Base-by-base conservation (phyloP, 129 eudicot species). In the Artemisia annua region DNA sequence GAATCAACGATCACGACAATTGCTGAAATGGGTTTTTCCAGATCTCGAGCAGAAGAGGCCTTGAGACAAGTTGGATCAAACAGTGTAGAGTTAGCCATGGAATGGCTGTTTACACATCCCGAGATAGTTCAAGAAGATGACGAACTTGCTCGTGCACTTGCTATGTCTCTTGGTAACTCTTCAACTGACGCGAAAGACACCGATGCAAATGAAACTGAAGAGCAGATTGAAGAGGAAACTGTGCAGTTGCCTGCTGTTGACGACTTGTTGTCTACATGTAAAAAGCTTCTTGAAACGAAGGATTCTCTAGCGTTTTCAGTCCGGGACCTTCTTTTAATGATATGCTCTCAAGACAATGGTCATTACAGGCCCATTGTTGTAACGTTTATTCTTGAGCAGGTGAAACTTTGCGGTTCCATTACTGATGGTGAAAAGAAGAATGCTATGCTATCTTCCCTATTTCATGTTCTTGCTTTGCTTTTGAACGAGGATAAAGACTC, bases 61-160 rank as follows among this genome's bases (percentile, higher is more conserved):
- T 67, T 95, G 71, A 83, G 99, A 80, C 97, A 91, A 68, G 99
- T 95, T 70, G 99, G 97, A 55, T 84, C 97, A 24, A 88, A 95
- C 70, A 90, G 96, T 30, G 99, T 95, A 78, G 99, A 95, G 87
- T 77, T 95, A 81, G 99, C 99, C 66, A 95, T 91, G 97, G 99
- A 95, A 63, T 95, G 99, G 99, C 71, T 95, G 70, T 88, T 95
- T 79, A 84, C 97, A 30, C 99, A 95, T 78, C 91, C 96, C 30
- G 99, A 95, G 81, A 96, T 88, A 78, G 81, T 71, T 30, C 99
- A 79, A 82, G 99, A 95, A 80, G 96, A 91, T 79, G 99, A 95
- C 79, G 99, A 95, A 75, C 96, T 95, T 78, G 99, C 99, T 62
- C 96, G 97, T 58, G 99, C 99, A 70, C 97, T 95, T 64, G 99